Conservation (phyloP, 768 basidiomycete genomes). For the Lactifluus subvellereus region DNA sequence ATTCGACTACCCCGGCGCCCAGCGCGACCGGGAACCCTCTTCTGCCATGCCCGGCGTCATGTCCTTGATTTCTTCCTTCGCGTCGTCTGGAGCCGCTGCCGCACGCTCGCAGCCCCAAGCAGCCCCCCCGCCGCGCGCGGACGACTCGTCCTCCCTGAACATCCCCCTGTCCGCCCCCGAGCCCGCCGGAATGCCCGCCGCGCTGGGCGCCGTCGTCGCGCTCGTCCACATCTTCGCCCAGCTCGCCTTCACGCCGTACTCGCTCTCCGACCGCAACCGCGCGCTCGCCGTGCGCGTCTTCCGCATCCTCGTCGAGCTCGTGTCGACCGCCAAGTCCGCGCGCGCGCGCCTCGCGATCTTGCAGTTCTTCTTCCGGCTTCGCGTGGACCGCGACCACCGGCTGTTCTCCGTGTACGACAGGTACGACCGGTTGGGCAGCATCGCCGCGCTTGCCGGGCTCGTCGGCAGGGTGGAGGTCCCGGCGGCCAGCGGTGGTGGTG, state of each 20-base stretch:
- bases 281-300: slow-evolving; percentile 52
- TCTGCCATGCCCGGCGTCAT: slow-evolving; percentile 51
- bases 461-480: slow-evolving; percentile 46
- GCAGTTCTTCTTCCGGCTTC: slow-evolving; percentile 82
- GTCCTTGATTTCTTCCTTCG: slow-evolving; percentile 57
- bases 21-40: slow-evolving; percentile 38
- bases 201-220: slow-evolving; percentile 56
- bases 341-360: slow-evolving; percentile 65
- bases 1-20: slow-evolving; percentile 42
- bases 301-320: slow-evolving; percentile 43
- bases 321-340: slow-evolving; percentile 42
- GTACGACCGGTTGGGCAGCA: slow-evolving; percentile 54
- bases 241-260: slow-evolving; percentile 62
- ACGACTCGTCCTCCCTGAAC: slow-evolving; percentile 34
- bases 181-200: slow-evolving; percentile 32
- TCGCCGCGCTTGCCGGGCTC: slow-evolving; percentile 53
- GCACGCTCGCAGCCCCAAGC: slow-evolving; percentile 56
- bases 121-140: slow-evolving; percentile 31
- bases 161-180: slow-evolving; percentile 23
- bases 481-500: background rate
- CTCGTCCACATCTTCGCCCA: slow-evolving; percentile 64
- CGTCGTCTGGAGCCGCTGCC: slow-evolving; percentile 35
- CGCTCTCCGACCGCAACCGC: slow-evolving; percentile 42
- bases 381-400: slow-evolving; percentile 86
- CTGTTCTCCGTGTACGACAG: slow-evolving; percentile 58